These are phyloP conservation scores for Fusarium duplospermum DNA, from an alignment of 2,329 filamentous ascomycete species.

Conservation along the genomic window DNA sequence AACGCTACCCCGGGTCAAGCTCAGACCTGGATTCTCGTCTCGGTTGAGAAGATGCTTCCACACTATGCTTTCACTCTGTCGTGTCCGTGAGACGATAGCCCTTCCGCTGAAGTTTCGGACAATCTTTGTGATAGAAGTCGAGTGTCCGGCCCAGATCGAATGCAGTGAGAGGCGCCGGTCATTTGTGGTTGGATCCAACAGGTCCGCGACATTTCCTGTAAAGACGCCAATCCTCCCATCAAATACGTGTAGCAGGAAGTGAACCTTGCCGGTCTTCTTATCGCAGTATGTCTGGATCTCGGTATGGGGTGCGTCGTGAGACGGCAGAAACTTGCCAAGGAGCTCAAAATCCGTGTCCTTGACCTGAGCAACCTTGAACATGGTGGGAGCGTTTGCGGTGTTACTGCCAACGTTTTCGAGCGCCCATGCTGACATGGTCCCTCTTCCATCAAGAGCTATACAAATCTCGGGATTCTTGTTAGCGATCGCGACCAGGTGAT, in stretches of 20 bases:
- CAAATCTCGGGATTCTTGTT: conserved; percentile 90
- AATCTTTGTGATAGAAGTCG: conserved; percentile 83
- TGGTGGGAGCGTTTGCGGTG: conserved; percentile 70
- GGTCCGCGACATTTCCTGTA: conserved; percentile 78
- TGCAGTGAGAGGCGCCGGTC: conserved; percentile 70
- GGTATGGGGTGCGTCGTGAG: conserved; percentile 59
- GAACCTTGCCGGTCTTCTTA: conserved; percentile 71
- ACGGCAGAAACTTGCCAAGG: conserved; percentile 48
- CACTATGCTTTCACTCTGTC: conserved; percentile 81
- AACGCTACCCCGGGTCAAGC: conserved; percentile 73
- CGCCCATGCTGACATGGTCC: conserved; percentile 92
- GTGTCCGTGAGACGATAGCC: conserved; percentile 83
- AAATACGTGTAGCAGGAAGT: conserved; percentile 84
- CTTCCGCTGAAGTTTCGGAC: conserved; percentile 85
- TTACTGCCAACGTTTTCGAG: conserved; percentile 86
- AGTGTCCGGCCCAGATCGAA: conserved; percentile 86
- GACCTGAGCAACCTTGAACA: conserved; percentile 89
- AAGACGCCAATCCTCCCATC: conserved; percentile 87
- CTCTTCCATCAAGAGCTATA: conserved; percentile 83
- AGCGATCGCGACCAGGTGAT: conserved; percentile 87
- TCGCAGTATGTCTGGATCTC: conserved; percentile 82
- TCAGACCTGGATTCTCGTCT: conserved; percentile 52
- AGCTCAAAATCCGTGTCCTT: conserved; percentile 67
- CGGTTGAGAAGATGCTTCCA: conserved; percentile 75
- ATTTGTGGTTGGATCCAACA: conserved; percentile 79